Evolutionary conservation across 768 basidiomycete species (phyloP).

Genomic region (Clitopilus hobsonii): DNA sequence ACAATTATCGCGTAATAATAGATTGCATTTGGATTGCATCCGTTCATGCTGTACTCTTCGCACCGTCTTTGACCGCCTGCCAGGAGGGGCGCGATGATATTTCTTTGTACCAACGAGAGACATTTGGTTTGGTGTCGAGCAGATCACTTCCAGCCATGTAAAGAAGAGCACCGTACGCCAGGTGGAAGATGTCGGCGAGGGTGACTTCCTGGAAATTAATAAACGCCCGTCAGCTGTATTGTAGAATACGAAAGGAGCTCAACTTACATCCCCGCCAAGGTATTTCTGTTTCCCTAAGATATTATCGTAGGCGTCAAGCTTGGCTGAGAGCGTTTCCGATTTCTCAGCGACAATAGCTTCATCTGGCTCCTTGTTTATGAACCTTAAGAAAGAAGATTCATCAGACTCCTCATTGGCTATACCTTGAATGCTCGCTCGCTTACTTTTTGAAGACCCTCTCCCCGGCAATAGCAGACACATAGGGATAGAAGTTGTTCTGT

Average conservation of each 20-base stretch:
- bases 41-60: not conserved
- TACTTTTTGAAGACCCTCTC: constrained; percentile 54
- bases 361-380: not conserved
- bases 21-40: no score
- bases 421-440: constrained; percentile 9
- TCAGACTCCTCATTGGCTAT: not conserved
- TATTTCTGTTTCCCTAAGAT: constrained; percentile 55
- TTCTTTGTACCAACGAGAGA: not conserved
- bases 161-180: not conserved
- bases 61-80: not conserved
- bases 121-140: not conserved
- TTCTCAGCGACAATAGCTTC: constrained; percentile 12
- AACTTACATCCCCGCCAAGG: constrained; percentile 49
- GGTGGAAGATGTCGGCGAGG: not conserved
- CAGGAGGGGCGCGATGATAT: not conserved
- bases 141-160: not conserved
- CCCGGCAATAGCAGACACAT: constrained; percentile 31
- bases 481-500: constrained; percentile 46
- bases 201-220: not conserved
- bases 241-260: not conserved
- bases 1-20: no score
- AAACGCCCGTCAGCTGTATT: no score
- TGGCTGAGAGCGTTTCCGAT: constrained; percentile 26
- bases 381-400: not conserved
- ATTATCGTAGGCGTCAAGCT: constrained; percentile 49